A percentile compares a stretch with the other conserved stretches of the same genome.
Conservation (phyloP, 2,329 filamentous ascomycete species). For the Aspergillus glaucus region DNA sequence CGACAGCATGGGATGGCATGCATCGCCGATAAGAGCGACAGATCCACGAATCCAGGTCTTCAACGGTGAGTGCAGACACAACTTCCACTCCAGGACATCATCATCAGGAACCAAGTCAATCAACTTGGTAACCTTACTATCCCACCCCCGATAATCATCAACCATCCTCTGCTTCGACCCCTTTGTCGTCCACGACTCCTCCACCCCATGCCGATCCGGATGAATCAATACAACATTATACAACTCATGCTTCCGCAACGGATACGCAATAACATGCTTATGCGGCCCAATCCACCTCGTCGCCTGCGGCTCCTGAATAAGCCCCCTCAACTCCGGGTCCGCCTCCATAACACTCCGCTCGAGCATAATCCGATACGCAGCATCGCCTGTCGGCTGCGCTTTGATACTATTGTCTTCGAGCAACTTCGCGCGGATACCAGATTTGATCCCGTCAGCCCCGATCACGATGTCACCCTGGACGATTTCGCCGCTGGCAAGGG, state of each 20-base stretch:
- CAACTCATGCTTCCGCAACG: slow-evolving; percentile 59
- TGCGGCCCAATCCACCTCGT: slow-evolving; percentile 71
- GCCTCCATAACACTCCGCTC: slow-evolving; percentile 59
- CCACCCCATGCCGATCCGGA: slow-evolving; percentile 56
- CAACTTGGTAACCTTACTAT: slow-evolving; percentile 53
- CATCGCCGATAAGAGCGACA: slow-evolving; percentile 38
- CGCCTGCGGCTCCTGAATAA: slow-evolving; percentile 62
- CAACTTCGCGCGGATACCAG: slow-evolving; percentile 37
- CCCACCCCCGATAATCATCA: slow-evolving; percentile 57
- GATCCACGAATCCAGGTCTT: slow-evolving; percentile 28
- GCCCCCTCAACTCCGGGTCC: slow-evolving; percentile 61
- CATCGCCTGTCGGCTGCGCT: slow-evolving; percentile 55
- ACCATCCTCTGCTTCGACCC: slow-evolving; percentile 58
- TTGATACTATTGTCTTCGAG: slow-evolving; percentile 23
- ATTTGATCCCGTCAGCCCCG: slow-evolving; percentile 52
- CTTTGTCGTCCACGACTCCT: slow-evolving; percentile 58
- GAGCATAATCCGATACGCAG: slow-evolving; percentile 74
- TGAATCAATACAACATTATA: slow-evolving; percentile 61
- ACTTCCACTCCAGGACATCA: slow-evolving; percentile 35
- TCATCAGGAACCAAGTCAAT: slow-evolving; percentile 55
- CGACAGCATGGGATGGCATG: slow-evolving; percentile 42
- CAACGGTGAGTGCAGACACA: slow-evolving; percentile 29
- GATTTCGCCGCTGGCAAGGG: slow-evolving; percentile 18
- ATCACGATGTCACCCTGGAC: slow-evolving; percentile 44
- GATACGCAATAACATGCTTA: slow-evolving; percentile 72